Base-by-base conservation (phyloP, 768 basidiomycete genomes). In the Daedaleopsis sinensis region DNA sequence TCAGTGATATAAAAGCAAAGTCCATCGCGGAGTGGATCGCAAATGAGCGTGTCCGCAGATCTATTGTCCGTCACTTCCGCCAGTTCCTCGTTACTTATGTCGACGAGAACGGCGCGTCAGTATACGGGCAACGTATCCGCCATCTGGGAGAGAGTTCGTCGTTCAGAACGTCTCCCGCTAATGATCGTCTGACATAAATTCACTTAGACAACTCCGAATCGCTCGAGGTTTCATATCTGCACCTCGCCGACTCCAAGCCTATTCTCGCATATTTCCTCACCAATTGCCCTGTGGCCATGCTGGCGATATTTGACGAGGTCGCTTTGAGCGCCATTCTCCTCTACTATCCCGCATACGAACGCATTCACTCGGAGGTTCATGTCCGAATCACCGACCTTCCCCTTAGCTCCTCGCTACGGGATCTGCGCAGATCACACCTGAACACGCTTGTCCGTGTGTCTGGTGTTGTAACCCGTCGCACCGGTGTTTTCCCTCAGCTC, bases 1-100 rank as follows among this genome's bases (percentile, higher is more conserved):
- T 99, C 11, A 93, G 93, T 62, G 97, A 99, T 71, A 95, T 99
- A 79, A 98, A 98, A 72, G 94, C 96, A 42, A 94, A 96, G 71
- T 95, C 93, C 13, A 94, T 99, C 58, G 90, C 91, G 23, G 97
- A 98, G 74, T 99, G 97, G 97, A 96, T 98, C 68, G 90, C 93
- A 18, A 89, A 90, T 59, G 94, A 96, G 59, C 87, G 92, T 44
- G 96, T 98, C 65, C 86, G 91, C 66, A 84, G 92, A 57, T 90
- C 96, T 0, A 94, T 99, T 64, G 84, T 91, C 67, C 86, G 89
- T 64, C 93, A 98, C 74, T 98, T 99, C 82, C 85, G 92, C 49
- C 87, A 94, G 67, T 99, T 99, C 77, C 79, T 99, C 57, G 92
- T 96, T 86, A 96, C 94, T 12, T 96, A 95, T 70, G 90, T 94